These are phyloP conservation scores for Cercospora sesami DNA, from an alignment of 2,329 filamentous ascomycete genomes.

Conservation along the genomic window DNA sequence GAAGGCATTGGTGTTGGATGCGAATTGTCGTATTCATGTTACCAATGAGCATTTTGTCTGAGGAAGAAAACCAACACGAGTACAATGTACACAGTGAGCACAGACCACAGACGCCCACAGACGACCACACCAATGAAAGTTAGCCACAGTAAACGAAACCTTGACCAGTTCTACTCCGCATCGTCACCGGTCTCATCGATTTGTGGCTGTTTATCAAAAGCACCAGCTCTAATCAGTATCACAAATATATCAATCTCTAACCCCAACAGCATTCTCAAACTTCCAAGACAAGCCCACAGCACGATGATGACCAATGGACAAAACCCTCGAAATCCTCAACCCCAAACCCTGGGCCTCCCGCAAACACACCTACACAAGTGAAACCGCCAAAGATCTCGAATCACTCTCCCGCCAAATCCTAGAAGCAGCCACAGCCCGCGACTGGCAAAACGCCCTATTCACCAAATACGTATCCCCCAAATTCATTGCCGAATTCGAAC, in stretches of 20 bases:
- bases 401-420: constrained; percentile 8
- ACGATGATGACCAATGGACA: constrained; percentile 9
- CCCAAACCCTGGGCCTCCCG: constrained; percentile 20
- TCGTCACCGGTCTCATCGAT: neutral
- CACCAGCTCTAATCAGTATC: neutral
- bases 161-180: neutral
- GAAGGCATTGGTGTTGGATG: neutral
- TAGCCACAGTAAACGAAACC: neutral
- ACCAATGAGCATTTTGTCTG: neutral
- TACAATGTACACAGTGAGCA: neutral
- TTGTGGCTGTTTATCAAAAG: neutral
- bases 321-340: constrained; percentile 20
- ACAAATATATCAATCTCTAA: neutral
- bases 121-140: neutral
- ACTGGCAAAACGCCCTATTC: constrained; percentile 16
- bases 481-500: constrained; percentile 22
- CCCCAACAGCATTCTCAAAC: neutral
- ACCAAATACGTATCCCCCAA: constrained; percentile 8
- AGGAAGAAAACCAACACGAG: neutral
- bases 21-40: neutral
- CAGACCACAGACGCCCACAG: neutral
- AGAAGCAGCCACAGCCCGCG: constrained; percentile 10
- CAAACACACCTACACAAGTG: constrained; percentile 15
- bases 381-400: constrained; percentile 12
- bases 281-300: too few relatives aligned